Conservation (phyloP, 2,329 filamentous ascomycete species). For the Ramularia endophylla region DNA sequence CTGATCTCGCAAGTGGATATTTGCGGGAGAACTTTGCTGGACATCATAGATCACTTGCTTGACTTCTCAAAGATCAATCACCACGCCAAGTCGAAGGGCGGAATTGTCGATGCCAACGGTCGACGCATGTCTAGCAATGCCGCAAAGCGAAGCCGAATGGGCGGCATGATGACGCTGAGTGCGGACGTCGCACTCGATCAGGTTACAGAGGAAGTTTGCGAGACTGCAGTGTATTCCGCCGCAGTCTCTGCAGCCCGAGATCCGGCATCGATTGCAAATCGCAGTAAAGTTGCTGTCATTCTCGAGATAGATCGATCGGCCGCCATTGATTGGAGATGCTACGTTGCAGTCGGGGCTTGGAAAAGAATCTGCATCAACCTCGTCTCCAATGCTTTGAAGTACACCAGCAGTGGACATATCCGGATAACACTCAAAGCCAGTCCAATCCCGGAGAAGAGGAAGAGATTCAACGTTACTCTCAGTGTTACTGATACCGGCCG, state of each 20-base stretch:
- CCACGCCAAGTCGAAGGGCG: constrained; percentile 14
- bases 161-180: constrained; percentile 20
- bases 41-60: constrained; percentile 39
- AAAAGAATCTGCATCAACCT: constrained; percentile 43
- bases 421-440: constrained; percentile 25
- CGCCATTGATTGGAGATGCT: constrained; percentile 38
- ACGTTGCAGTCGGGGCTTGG: constrained; percentile 41
- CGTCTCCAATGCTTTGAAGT: constrained; percentile 46
- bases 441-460: constrained; percentile 10
- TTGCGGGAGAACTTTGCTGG: constrained; percentile 47
- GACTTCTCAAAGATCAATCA: constrained; percentile 44
- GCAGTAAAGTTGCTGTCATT: constrained; percentile 40
- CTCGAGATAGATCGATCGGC: constrained; percentile 37
- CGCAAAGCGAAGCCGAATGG: constrained; percentile 13
- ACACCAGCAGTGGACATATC: constrained; percentile 40
- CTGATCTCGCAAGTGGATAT: constrained; percentile 45
- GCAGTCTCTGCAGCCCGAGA: constrained; percentile 18
- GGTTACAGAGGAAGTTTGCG: constrained; percentile 49
- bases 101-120: constrained; percentile 6
- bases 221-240: constrained; percentile 42
- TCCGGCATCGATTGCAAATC: constrained; percentile 16
- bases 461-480: constrained; percentile 20
- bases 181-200: constrained; percentile 37
- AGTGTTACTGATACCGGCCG: constrained; percentile 57
- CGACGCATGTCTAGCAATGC: constrained; percentile 6